Conservation (phyloP, 2,329 filamentous ascomycete species). For the Fonsecaea nubica region DNA sequence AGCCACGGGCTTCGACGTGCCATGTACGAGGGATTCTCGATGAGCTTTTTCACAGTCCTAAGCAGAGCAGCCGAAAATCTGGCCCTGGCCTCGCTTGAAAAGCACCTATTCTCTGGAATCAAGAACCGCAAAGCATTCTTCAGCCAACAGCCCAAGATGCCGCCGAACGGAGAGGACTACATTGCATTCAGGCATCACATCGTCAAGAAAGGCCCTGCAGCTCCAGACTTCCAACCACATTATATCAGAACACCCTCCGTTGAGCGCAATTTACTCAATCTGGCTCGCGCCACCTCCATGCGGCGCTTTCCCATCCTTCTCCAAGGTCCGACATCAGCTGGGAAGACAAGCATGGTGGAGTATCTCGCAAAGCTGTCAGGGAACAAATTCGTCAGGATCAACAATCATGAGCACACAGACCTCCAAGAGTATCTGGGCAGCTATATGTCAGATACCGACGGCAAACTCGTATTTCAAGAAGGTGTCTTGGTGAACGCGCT, state of each 20-base stretch:
- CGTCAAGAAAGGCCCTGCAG: constrained; percentile 76
- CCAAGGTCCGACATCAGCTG: constrained; percentile 94
- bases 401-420: constrained; percentile 99
- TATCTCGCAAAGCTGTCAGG: constrained; percentile 96
- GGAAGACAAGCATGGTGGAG: constrained; percentile 99
- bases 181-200: constrained; percentile 90
- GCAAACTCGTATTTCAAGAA: constrained; percentile 88
- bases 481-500: constrained; percentile 91
- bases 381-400: constrained; percentile 97
- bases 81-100: constrained; percentile 78
- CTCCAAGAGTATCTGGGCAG: constrained; percentile 96
- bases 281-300: constrained; percentile 92
- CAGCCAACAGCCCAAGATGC: constrained; percentile 76
- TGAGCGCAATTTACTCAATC: constrained; percentile 89
- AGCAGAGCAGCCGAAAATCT: constrained; percentile 80
- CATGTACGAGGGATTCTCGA: constrained; percentile 92
- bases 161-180: constrained; percentile 76
- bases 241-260: constrained; percentile 98
- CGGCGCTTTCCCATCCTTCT: constrained; percentile 90
- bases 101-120: constrained; percentile 76
- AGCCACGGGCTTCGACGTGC: constrained; percentile 85
- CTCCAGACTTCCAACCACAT: constrained; percentile 75
- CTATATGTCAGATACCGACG: constrained; percentile 84
- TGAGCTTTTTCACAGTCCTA: constrained; percentile 94
- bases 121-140: constrained; percentile 75